Conservation (phyloP, 192 early-diverging fungal genomes). For the Entomortierella lignicola region DNA sequence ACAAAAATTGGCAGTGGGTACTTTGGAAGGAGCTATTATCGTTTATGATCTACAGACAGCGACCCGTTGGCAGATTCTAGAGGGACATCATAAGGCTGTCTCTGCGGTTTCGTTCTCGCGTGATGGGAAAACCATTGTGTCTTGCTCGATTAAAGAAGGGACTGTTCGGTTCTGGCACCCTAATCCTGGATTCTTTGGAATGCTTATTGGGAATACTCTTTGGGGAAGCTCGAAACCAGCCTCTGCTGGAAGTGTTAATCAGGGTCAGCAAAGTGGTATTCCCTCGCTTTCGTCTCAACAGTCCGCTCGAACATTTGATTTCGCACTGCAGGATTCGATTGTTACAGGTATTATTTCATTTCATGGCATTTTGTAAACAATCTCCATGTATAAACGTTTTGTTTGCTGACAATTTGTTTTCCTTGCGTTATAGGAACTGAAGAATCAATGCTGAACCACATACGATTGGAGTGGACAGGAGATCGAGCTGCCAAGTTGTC, state of each 20-base stretch:
- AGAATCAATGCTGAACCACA: constrained; percentile 43
- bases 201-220: constrained; percentile 61
- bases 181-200: constrained; percentile 75
- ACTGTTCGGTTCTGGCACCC: constrained; percentile 82
- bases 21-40: constrained; percentile 75
- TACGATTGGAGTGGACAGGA: constrained; percentile 64
- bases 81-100: constrained; percentile 78
- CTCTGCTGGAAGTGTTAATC: neutral
- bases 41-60: constrained; percentile 89
- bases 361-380: neutral
- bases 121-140: constrained; percentile 81
- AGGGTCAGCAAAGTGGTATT: constrained; percentile 13
- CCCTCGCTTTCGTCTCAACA: constrained; percentile 56
- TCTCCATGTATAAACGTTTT: neutral
- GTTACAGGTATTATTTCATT: constrained; percentile 29
- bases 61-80: constrained; percentile 78
- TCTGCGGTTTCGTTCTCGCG: constrained; percentile 80
- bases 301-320: constrained; percentile 55
- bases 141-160: constrained; percentile 76
- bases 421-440: constrained; percentile 25
- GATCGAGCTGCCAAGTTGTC: constrained; percentile 60
- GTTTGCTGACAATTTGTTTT: too few relatives aligned
- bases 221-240: constrained; percentile 33
- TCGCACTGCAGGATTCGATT: constrained; percentile 48
- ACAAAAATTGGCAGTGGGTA: constrained; percentile 85